These are phyloP conservation scores for Cystoderma amianthinum DNA, from an alignment of 768 basidiomycete species.

Conservation along the genomic window DNA sequence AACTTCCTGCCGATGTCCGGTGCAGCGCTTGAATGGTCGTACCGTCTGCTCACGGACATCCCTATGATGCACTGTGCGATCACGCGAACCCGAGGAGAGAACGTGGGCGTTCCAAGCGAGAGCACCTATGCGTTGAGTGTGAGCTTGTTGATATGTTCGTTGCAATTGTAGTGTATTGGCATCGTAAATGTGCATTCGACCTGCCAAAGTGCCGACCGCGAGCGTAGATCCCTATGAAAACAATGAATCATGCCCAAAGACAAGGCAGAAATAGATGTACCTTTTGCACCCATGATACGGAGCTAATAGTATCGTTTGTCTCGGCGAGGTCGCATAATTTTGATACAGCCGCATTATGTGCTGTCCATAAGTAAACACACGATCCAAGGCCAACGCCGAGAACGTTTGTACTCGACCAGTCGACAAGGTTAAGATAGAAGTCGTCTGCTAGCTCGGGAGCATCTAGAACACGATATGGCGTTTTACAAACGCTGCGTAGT, in stretches of 20 bases:
- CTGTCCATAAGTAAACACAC: conserved; percentile 97
- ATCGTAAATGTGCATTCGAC: conserved; percentile 90
- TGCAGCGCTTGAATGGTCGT: conserved; percentile 64
- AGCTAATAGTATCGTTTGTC: conserved; percentile 73
- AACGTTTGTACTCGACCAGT: conserved; percentile 94
- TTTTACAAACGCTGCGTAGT: conserved; percentile 82
- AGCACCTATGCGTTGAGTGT: conserved; percentile 85
- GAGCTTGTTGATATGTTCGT: conserved; percentile 81
- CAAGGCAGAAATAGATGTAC: too few relatives aligned
- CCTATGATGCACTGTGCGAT: conserved; percentile 85
- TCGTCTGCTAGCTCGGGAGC: conserved; percentile 97
- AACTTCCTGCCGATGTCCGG: conserved; percentile 87
- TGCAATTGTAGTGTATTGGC: conserved; percentile 67
- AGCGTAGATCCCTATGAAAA: conserved; percentile 83
- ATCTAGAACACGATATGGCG: conserved; percentile 94
- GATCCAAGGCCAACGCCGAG: conserved; percentile 88
- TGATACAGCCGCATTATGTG: conserved; percentile 86
- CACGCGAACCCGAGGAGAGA: conserved; percentile 85
- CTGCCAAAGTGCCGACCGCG: conserved; percentile 89
- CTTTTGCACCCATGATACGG: conserved; percentile 90
- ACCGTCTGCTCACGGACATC: conserved; percentile 73
- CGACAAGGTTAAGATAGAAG: conserved; percentile 96
- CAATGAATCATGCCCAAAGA: too few relatives aligned
- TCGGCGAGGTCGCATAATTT: conserved; percentile 80
- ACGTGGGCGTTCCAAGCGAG: conserved; percentile 91